A percentile compares a stretch with the other conserved stretches of the same genome.
phyloP scores from a whole-genome alignment of 1,139 yeast species.

The Geotrichum fermentans region DNA sequence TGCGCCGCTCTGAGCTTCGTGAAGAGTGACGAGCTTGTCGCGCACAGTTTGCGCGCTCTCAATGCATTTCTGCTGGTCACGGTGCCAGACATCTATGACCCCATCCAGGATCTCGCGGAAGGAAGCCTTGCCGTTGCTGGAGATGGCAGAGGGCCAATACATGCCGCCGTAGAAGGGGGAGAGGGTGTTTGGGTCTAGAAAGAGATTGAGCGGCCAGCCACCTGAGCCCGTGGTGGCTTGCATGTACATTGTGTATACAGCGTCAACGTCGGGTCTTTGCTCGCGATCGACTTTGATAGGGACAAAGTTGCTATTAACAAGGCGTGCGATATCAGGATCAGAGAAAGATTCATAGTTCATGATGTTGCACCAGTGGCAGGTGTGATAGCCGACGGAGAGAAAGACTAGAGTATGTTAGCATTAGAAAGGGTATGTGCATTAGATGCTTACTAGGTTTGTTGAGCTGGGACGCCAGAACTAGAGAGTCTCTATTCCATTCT shows the following conservation, averaged over 20 bases:
- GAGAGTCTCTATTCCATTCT: conserved; percentile 36
- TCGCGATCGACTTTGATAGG: conserved; percentile 41
- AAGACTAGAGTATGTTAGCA: conserved; percentile 25
- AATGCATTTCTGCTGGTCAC: conserved; percentile 28
- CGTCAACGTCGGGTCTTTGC: conserved; percentile 40
- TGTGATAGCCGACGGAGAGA: conserved; percentile 39
- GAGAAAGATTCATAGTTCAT: conserved; percentile 39
- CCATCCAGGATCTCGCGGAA: conserved; percentile 28
- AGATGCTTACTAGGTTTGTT: conserved; percentile 30
- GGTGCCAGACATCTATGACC: conserved; percentile 32
- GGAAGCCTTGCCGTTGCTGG: conserved; percentile 14
- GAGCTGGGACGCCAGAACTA: conserved; percentile 33
- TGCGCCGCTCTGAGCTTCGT: conserved; percentile 31
- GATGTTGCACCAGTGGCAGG: conserved; percentile 42
- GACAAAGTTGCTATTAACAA: conserved; percentile 35
- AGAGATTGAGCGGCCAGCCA: conserved; percentile 43
- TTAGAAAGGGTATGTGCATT: background rate
- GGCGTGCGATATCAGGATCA: conserved; percentile 31
- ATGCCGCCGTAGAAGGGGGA: conserved; percentile 41
- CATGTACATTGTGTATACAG: conserved; percentile 39
- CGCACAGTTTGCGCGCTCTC: conserved; percentile 29
- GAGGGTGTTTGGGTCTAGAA: conserved; percentile 36
- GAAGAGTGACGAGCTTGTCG: conserved; percentile 26
- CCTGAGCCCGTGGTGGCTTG: conserved; percentile 40
- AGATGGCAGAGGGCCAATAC: conserved; percentile 35